Evolutionary conservation across 2,329 filamentous ascomycete genomes (phyloP), one percentile per base, ranked within the genome.

Genomic region (Aspergillus tubingensis): DNA sequence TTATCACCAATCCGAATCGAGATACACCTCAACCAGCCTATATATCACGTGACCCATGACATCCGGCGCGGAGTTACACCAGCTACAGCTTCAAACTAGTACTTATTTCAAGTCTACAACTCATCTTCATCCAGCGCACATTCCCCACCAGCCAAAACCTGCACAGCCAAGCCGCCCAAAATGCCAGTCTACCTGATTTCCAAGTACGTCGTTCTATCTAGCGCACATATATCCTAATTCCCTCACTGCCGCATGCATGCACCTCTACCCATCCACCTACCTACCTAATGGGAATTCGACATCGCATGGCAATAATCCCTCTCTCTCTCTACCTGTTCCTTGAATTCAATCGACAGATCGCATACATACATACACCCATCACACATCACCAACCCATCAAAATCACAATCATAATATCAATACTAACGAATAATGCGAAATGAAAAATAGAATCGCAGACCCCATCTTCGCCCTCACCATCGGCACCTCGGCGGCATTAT

Each of bases 401-500:
- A 21, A 21, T 21, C 19, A 21, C 2, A 19, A 19, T 19, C 19
- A 19, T 19, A 25, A 47, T 10, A 10, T 19, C 5, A n/a, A n/a
- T 25, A n/a, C 47, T 50, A 30, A 50, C n/a, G 15, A 5, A 17
- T 17, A n/a, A 17, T 27, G 19, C 13, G 5, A 27, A 50, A 1
- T 19, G 10, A 44, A 56, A 25, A 38, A 30, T 49, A 84, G 82
- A 70, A 64, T 81, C 61, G 78, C 76, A 5, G 84, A 86, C 67
- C 84, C 84, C 32, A 57, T 86, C 60, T 86, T 86, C 67, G 83
- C 83, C 23, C 59, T 73, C 19, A 57, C 68, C 23, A 83, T 86
- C 67, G 84, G 84, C 51, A 69, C 81, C 8, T 78, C 80, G 8
- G 82, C 84, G n/a, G 81, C 83, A 11, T 71, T 78, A 21, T 72